Evolutionary conservation across 495 filamentous ascomycete genomes (phyloP), one percentile per base, ranked within the genome.

Genomic region (Evansstolkia leycettana): DNA sequence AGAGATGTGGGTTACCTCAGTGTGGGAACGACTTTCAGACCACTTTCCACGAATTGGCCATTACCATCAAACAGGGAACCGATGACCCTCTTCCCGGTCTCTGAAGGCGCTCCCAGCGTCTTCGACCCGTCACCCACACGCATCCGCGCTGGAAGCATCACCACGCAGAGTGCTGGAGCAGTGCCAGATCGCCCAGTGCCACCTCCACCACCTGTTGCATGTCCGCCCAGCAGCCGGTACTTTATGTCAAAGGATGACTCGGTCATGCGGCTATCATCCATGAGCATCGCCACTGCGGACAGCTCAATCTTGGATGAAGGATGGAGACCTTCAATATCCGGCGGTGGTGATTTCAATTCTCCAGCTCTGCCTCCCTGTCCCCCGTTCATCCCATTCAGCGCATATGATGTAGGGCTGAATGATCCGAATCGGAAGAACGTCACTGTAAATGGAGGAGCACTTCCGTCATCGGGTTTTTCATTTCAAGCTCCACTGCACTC

Each of bases 281-380:
- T 61, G 35, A 70, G 65, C 34, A 37, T 68, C 1, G 58, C 67
- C 34, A 70, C 64, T 6, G 65, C 58, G 1, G 57, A 68, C 37
- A 71, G 65, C 37, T 68, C 65, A 1, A 64, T 70, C 27, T 40
- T 71, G n/a, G 58, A 68, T 10, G 67, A 64, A 19, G 48, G 47
- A 20, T 35, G 42, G 31, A 43, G 50, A 23, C 51, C 43, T 7
- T 52, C 51, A 5, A 40, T 44, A 10, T 56, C 52, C 0, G 33
- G 41, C 8, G 55, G 62, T 15, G 46, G 46, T 11, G 51, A 56
- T 0, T 40, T 62, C 2, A 48, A 42, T 18, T 60, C 60, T 1
- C 59, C 60, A 2, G 43, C 39, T 8, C 43, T 59, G 24, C 52
- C 60, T 3, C 58, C 60, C 7, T 60, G 57, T 38, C 60, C 55